These are phyloP conservation scores for Angomonas deanei DNA, from an alignment of 208 protist species.

Conservation along the genomic window DNA sequence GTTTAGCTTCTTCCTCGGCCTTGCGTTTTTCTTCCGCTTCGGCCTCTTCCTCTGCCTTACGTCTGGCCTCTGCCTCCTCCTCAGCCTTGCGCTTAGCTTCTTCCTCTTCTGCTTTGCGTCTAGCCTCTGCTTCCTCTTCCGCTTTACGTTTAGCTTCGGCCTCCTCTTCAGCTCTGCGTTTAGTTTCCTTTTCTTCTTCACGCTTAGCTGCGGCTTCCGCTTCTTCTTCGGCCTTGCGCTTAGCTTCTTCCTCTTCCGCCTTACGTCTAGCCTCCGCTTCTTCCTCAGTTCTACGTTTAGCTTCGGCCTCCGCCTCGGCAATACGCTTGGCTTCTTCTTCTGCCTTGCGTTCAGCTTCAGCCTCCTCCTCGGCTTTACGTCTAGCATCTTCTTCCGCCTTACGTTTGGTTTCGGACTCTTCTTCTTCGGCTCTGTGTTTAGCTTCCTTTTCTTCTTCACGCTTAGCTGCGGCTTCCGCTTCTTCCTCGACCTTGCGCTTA, in stretches of 20 bases:
- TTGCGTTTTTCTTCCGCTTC: constrained; percentile 1
- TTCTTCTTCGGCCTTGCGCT: constrained; percentile 9
- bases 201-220: background rate
- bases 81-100: background rate
- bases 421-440: background rate
- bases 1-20: constrained; percentile 2
- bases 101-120: background rate
- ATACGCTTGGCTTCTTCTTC: background rate
- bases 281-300: background rate
- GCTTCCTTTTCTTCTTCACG: background rate
- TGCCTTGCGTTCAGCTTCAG: constrained; percentile 1
- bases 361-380: background rate
- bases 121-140: background rate
- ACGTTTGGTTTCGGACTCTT: background rate
- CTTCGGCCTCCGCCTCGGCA: background rate
- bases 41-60: constrained; percentile 4
- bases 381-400: background rate
- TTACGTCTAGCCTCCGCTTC: constrained; percentile 12
- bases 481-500: constrained; percentile 5
- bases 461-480: constrained; percentile 3
- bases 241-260: constrained; percentile 11
- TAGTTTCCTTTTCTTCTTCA: background rate
- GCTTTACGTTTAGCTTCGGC: background rate
- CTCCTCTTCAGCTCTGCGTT: background rate
- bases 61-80: background rate